Conservation (phyloP, 2,329 filamentous ascomycete genomes). For the Verticillium nonalfalfae region DNA sequence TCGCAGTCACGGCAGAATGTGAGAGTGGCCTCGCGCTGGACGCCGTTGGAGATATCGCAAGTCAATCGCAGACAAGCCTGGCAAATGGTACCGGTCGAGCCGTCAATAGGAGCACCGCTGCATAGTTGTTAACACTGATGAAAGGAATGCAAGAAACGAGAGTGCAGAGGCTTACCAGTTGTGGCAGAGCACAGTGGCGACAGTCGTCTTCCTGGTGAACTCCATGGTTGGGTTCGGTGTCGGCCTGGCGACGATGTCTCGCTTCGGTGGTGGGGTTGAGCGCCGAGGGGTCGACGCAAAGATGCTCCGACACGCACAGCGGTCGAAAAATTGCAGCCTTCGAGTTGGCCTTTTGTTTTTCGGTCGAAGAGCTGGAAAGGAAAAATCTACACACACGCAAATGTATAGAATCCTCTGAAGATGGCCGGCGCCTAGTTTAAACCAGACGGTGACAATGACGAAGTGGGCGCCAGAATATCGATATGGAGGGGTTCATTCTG, state of each 20-base stretch:
- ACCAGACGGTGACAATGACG: neutral
- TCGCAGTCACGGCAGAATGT: conserved; percentile 95
- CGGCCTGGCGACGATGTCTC: neutral
- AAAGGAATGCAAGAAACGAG: neutral
- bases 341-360: neutral
- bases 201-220: conserved; percentile 5
- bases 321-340: neutral
- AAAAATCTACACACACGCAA: neutral
- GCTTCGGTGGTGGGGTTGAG: neutral
- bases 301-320: neutral
- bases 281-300: neutral
- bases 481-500: neutral
- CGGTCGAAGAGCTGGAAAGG: neutral
- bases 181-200: conserved; percentile 72
- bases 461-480: neutral
- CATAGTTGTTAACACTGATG: neutral
- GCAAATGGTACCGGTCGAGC: conserved; percentile 77
- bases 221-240: neutral
- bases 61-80: neutral
- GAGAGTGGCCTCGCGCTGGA: conserved; percentile 83
- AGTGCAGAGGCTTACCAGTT: conserved; percentile 55
- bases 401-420: neutral
- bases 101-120: conserved; percentile 80
- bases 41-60: conserved; percentile 85
- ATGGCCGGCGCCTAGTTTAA: neutral